A percentile compares a stretch with the other conserved stretches of the same genome.
Conservation (phyloP, 192 early-diverging fungal species). For the Spinellus fusiger region DNA sequence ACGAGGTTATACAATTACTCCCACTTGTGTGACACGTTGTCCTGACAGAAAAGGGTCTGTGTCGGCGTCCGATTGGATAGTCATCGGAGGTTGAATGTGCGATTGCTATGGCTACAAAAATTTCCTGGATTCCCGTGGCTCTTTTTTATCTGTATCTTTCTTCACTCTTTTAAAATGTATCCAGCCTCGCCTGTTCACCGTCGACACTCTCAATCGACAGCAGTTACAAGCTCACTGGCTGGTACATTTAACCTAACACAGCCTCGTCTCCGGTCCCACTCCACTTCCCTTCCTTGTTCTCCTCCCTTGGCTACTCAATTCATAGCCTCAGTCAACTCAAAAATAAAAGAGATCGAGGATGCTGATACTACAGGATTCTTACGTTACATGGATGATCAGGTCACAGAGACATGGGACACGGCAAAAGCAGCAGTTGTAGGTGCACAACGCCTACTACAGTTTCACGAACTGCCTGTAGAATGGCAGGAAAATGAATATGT, state of each 20-base stretch:
- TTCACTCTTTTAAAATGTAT: no score
- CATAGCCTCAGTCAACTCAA: conserved; percentile 1
- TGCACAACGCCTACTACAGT: conserved; percentile 47
- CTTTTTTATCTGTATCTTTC: conserved; percentile 1
- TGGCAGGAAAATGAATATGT: conserved; percentile 63
- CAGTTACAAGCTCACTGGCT: background rate
- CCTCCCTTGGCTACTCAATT: background rate
- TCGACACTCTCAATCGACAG: conserved; percentile 2
- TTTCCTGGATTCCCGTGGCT: background rate
- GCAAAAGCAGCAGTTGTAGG: conserved; percentile 47
- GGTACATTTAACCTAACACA: background rate
- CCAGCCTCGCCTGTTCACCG: no score
- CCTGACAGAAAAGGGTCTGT: conserved; percentile 2
- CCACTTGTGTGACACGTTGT: background rate
- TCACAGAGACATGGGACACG: conserved; percentile 43
- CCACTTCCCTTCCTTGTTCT: background rate
- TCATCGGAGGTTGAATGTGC: background rate
- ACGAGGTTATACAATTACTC: background rate
- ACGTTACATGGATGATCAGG: conserved; percentile 49
- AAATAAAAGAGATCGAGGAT: conserved; percentile 40
- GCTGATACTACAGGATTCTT: conserved; percentile 47
- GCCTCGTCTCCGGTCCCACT: conserved; percentile 5
- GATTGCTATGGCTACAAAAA: conserved; percentile 1
- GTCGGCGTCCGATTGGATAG: conserved; percentile 15
- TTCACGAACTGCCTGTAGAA: conserved; percentile 52